Base-by-base conservation (phyloP, 441 rosid genomes). In the Aquilaria agallochum region DNA sequence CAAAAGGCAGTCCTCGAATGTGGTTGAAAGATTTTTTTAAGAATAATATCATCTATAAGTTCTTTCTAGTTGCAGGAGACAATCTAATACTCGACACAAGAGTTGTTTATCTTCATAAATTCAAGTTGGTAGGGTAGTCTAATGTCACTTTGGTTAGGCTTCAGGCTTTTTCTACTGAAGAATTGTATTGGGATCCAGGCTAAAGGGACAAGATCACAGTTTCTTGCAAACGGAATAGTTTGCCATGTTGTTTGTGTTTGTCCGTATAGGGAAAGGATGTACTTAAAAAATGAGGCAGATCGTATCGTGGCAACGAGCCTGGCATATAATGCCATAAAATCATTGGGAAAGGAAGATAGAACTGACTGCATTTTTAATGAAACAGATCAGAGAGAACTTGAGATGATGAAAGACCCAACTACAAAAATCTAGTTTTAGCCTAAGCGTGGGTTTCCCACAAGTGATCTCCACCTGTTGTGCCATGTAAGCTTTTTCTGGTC, bases 381-480 rank as follows among this genome's bases (percentile, higher is more conserved):
- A 20, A 56, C 55, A 62, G 62, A 30, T 56, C 10, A 55, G 56
- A 63, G 15, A 58, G 31, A 53, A 59, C 15, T 13, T 1, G 42
- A 36, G 42, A 36, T 36, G 7, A 51, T 12, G 49, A 31, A n/a
- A 20, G 56, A 62, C 74, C 62, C 32, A 57, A 65, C 52, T 34
- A 13, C 56, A 56, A 55, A 49, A 63, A 52, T 56, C 53, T 55
- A 53, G 59, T 31, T 20, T 14, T 15, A 52, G 30, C 55, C 73
- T 62, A 68, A 57, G 66, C 56, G 73, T 76, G 83, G 83, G 66
- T 67, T 67, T 62, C 63, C 83, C 78, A 74, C 2, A 36, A 79
- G 82, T 78, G 79, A 63, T 51, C 15, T 82, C 77, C 87, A 73
- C 70, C 72, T 67, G 59, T 54, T 40, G 54, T 67, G 64, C 72